Percentiles rank a stretch among this genome's conserved stretches.
Conservation (phyloP, 441 rosid species). For the Gossypium davidsonii region DNA sequence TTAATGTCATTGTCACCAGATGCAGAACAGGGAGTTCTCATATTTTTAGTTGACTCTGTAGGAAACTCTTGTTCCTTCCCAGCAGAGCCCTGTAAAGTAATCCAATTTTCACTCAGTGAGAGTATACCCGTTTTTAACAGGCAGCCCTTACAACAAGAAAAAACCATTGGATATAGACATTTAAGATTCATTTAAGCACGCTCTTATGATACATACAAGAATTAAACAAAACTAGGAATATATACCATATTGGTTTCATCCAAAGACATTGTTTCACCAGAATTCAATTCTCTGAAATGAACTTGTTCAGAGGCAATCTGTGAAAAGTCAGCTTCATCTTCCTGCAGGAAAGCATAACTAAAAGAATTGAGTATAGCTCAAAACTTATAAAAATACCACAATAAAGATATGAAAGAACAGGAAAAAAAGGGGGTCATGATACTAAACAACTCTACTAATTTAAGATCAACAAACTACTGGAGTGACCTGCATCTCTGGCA, state of each 20-base stretch:
- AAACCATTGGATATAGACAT: background rate
- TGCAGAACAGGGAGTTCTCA: constrained; percentile 22
- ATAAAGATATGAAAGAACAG: background rate
- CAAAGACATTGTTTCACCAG: constrained; percentile 25
- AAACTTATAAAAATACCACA: background rate
- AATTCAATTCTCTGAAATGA: constrained; percentile 23
- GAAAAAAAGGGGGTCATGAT: background rate
- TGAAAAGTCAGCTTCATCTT: constrained; percentile 29
- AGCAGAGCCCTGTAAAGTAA: constrained; percentile 42
- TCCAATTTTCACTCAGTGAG: constrained; percentile 10
- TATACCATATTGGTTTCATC: constrained; percentile 27
- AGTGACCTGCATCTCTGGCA: constrained; percentile 54
- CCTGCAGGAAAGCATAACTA: constrained; percentile 26
- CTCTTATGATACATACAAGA: constrained; percentile 2
- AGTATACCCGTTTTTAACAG: constrained; percentile 9
- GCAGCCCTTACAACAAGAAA: constrained; percentile 10
- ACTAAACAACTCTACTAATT: background rate
- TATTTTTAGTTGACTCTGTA: constrained; percentile 22
- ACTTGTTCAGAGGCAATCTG: constrained; percentile 30
- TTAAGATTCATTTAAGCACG: background rate
- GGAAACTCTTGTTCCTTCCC: constrained; percentile 28
- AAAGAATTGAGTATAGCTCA: background rate
- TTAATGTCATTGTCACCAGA: constrained; percentile 29
- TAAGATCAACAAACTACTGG: constrained; percentile 1
- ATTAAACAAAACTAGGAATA: background rate